Conservation (phyloP, 192 early-diverging fungal species). For the Coemansia aciculifera region DNA sequence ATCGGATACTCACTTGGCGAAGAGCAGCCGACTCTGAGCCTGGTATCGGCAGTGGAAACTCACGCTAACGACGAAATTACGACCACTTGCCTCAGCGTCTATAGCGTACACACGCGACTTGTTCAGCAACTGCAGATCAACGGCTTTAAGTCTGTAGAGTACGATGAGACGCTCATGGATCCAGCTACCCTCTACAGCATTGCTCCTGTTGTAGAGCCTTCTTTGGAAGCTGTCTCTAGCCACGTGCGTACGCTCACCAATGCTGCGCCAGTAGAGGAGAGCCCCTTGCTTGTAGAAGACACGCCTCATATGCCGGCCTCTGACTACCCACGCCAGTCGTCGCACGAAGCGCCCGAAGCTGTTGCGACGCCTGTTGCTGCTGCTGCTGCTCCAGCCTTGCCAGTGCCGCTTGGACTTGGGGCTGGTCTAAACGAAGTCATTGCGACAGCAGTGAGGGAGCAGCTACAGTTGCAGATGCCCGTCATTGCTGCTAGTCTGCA, state of each 20-base stretch:
- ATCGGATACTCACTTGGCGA: conserved; percentile 34
- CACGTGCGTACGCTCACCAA: conserved; percentile 2
- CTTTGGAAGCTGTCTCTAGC: not conserved
- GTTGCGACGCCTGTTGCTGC: not conserved
- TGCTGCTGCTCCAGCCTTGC: not conserved
- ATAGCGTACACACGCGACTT: conserved; percentile 46
- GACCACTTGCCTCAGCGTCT: conserved; percentile 29
- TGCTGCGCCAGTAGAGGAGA: not conserved
- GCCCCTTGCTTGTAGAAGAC: conserved; percentile 4
- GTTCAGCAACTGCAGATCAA: conserved; percentile 49
- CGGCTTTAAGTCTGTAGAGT: conserved; percentile 15
- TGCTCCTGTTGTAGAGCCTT: not conserved
- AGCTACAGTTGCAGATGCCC: conserved; percentile 29
- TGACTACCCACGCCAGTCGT: not conserved
- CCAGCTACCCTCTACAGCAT: conserved; percentile 27
- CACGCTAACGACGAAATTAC: not conserved
- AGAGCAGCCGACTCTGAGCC: conserved; percentile 35
- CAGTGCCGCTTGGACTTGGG: not conserved
- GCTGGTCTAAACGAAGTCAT: conserved; percentile 10
- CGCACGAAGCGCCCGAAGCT: not conserved
- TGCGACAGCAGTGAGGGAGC: not conserved
- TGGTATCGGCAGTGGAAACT: conserved; percentile 32
- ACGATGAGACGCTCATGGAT: conserved; percentile 22
- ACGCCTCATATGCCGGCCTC: not conserved
- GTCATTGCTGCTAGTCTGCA: conserved; percentile 19